Base-by-base conservation (phyloP, 192 early-diverging fungal genomes). In the Coemansia sp. region DNA sequence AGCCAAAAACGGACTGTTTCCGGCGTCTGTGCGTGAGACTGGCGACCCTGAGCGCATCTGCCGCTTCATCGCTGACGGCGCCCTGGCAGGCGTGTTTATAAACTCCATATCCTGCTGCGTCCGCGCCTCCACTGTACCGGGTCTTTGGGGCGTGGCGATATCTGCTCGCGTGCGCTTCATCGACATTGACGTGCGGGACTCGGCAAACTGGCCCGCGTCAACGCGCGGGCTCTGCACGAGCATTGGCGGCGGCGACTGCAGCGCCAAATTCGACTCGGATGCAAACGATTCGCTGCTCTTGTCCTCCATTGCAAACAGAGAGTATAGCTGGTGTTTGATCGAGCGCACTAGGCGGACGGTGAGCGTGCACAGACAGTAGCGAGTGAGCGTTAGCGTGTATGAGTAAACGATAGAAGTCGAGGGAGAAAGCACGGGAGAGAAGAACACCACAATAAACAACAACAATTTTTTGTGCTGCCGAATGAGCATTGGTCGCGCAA, bases 121-220 rank as follows among this genome's bases (percentile, higher is more conserved):
- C 8, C 49, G 40, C 12, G 69, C 62, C 39, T 71, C 75, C 2
- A 25, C 14, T 3, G 63, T 45, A 15, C 75, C 63, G 0, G 68
- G 68, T 29, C 50, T 70, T 15, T 26, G 38, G 5, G 75, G 75
- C 10, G 68, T 78, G 11, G 64, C 69, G 9, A 78, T 67, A 14
- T 78, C 69, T 8, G 66, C 66, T 14, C 66, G 59, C 2, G 73
- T 50, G 31, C 66, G 66, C 39, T 75, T 75, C 26, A 54, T 55
- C 9, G 58, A 64, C n/a, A 23, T 14, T 17, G 21, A 8, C 36
- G 0, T 35, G 25, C 15, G 32, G 30, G 19, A 41, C 30, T 9
- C 15, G 31, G 15, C 2, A 5, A 21, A 17, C 6, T 20, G 20
- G 19, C 34, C n/a, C 15, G 32, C 12, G n/a, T 39, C n/a, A n/a